Evolutionary conservation across 2,329 filamentous ascomycete genomes (phyloP).

Genomic region (Nemania diffusa): DNA sequence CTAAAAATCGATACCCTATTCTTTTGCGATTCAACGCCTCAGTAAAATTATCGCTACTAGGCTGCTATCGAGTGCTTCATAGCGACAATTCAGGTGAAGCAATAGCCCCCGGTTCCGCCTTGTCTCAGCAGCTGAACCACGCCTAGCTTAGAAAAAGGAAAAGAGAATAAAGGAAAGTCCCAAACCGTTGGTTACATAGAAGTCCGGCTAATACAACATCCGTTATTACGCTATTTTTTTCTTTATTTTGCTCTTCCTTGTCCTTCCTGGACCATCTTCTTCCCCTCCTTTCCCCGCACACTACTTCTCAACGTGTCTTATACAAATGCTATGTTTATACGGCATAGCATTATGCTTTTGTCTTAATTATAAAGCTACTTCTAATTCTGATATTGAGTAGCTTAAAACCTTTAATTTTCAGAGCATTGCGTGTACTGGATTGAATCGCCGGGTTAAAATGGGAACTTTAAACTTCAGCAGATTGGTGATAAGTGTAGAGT

Average conservation of each 20-base stretch:
- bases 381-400: not conserved
- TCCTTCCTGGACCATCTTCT: not conserved
- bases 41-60: not conserved
- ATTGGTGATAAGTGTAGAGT: too few relatives aligned
- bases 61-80: not conserved
- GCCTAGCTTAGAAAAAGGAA: not conserved
- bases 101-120: not conserved
- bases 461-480: too few relatives aligned
- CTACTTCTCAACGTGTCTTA: not conserved
- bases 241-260: not conserved
- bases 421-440: not conserved
- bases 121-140: slow-evolving; percentile 7
- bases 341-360: not conserved
- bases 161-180: not conserved
- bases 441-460: too few relatives aligned
- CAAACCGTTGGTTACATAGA: not conserved
- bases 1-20: slow-evolving; percentile 15
- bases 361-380: not conserved
- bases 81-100: not conserved
- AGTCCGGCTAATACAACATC: not conserved
- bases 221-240: not conserved
- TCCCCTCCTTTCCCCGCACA: not conserved
- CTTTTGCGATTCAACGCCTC: not conserved
- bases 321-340: not conserved
- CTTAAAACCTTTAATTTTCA: not conserved